Conservation (phyloP, 192 early-diverging fungal species). For the Linnemannia hyalina region DNA sequence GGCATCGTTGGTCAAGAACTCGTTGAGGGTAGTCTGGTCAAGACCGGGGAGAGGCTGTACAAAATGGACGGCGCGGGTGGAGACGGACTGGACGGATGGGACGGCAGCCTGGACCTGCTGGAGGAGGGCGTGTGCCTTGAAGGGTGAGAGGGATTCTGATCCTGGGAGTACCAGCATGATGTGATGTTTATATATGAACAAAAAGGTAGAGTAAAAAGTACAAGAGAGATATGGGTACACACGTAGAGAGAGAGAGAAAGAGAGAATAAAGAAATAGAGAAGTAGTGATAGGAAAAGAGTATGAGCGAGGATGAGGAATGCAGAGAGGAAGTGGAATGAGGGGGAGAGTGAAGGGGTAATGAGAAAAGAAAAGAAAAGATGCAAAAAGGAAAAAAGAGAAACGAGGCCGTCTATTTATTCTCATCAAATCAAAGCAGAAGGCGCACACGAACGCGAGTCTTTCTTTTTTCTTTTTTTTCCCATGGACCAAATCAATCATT, state of each 20-base stretch:
- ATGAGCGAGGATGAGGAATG: background rate
- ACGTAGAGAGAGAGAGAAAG: background rate
- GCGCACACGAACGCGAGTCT: background rate
- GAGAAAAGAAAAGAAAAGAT: conserved; percentile 20
- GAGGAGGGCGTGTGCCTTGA: conserved; percentile 73
- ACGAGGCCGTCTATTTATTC: conserved; percentile 1
- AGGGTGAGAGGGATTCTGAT: conserved; percentile 82
- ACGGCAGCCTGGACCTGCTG: conserved; percentile 69
- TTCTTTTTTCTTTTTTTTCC: no score
- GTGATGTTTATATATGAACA: conserved; percentile 22
- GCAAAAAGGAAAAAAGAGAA: background rate
- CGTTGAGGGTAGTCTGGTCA: conserved; percentile 42
- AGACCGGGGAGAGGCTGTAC: conserved; percentile 66
- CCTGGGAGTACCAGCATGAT: conserved; percentile 91
- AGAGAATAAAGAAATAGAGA: background rate
- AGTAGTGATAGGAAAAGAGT: background rate
- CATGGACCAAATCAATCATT: no score
- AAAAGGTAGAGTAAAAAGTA: conserved; percentile 12
- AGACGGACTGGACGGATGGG: conserved; percentile 65
- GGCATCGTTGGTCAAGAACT: conserved; percentile 58
- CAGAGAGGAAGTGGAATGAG: background rate
- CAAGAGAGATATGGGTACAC: conserved; percentile 6
- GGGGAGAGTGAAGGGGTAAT: conserved; percentile 7
- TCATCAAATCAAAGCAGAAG: background rate
- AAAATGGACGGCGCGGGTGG: conserved; percentile 84